These are phyloP conservation scores for Dimocarpus longan DNA, from an alignment of 345 rosid genomes.

Conservation along the genomic window DNA sequence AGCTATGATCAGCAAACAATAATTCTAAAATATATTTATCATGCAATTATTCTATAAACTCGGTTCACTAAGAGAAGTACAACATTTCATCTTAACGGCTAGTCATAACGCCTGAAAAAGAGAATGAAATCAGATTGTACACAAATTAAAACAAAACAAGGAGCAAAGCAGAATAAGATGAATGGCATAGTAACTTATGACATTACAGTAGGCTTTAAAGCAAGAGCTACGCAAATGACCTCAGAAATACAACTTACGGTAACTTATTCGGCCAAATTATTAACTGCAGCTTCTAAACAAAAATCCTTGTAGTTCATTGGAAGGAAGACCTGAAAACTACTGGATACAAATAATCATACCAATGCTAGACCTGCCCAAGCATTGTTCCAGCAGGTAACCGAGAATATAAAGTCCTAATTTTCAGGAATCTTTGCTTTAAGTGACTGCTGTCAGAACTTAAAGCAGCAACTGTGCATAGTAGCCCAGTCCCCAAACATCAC, in stretches of 20 bases:
- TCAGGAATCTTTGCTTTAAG: not conserved
- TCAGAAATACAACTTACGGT: not conserved
- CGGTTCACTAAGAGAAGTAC: not conserved
- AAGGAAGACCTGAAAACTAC: not conserved
- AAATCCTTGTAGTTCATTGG: not conserved
- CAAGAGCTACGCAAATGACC: not conserved
- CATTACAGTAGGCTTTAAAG: not conserved
- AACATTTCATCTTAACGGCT: not conserved
- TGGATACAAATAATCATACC: not conserved
- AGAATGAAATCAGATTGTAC: not conserved
- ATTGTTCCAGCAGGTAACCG: not conserved
- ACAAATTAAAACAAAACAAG: not conserved
- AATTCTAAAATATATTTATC: too few relatives aligned
- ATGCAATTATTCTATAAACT: conserved; percentile 8
- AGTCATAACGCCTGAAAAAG: not conserved
- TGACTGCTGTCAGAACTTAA: not conserved
- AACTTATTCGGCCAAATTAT: not conserved
- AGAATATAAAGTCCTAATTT: not conserved
- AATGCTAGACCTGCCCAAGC: not conserved
- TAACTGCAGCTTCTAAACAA: not conserved
- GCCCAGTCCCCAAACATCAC: not conserved
- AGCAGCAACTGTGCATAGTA: not conserved
- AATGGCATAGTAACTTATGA: not conserved
- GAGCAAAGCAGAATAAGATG: not conserved
- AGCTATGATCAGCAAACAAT: not conserved